These are phyloP conservation scores for Yarrowia sp. DNA, from an alignment of 805 yeast species.

Conservation along the genomic window DNA sequence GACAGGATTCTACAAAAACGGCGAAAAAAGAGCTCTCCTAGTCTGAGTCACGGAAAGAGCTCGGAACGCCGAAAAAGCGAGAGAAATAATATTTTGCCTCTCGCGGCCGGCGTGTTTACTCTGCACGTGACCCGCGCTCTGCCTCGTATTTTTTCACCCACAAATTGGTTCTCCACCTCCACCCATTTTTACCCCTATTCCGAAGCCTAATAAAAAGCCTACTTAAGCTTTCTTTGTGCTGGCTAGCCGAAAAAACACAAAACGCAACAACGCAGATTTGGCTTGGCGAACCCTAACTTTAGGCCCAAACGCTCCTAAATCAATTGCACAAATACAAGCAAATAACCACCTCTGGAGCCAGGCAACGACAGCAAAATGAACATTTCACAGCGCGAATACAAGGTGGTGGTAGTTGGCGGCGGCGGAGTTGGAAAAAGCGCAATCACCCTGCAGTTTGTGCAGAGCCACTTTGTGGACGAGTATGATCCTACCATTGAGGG, in stretches of 20 bases:
- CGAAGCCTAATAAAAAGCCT: not conserved
- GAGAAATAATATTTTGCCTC: too few relatives aligned
- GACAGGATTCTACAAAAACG: too few relatives aligned
- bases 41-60: too few relatives aligned
- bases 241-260: not conserved
- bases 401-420: slow-evolving; percentile 53
- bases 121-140: not conserved
- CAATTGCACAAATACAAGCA: not conserved
- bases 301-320: not conserved
- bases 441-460: slow-evolving; percentile 89
- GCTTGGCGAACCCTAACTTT: slow-evolving; percentile 5
- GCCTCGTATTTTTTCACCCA: not conserved
- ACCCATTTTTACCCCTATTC: slow-evolving; percentile 19
- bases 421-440: slow-evolving; percentile 95
- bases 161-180: slow-evolving; percentile 6
- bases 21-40: too few relatives aligned
- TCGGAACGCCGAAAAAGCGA: too few relatives aligned
- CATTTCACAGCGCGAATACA: slow-evolving; percentile 58
- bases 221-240: not conserved
- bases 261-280: not conserved
- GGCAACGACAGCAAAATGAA: not conserved
- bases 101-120: not conserved
- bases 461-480: slow-evolving; percentile 93
- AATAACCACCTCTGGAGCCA: slow-evolving; percentile 35
- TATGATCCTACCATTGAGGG: slow-evolving; percentile 95